These are phyloP conservation scores for Litchi chinensis DNA, from an alignment of 345 rosid genomes.

Conservation along the genomic window DNA sequence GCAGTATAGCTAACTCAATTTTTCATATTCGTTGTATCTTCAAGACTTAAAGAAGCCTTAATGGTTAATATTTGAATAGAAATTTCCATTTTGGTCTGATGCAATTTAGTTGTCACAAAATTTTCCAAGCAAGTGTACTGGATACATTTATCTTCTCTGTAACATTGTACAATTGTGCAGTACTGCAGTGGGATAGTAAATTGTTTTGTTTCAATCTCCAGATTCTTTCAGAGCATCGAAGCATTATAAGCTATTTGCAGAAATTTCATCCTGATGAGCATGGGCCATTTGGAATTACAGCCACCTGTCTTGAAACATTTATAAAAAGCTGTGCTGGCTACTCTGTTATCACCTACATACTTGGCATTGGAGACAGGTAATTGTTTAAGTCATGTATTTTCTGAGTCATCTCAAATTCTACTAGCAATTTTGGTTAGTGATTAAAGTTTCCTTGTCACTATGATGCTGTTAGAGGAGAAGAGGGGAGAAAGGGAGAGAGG, in stretches of 20 bases:
- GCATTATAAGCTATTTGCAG: slow-evolving; percentile 88
- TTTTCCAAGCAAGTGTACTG: too few species aligned
- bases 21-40: neutral
- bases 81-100: neutral
- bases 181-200: neutral
- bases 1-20: neutral
- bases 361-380: slow-evolving; percentile 99
- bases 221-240: slow-evolving; percentile 95
- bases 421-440: neutral
- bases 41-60: neutral
- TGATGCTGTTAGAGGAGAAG: neutral
- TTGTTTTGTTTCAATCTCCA: slow-evolving; percentile 30
- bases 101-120: slow-evolving; percentile 4
- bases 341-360: slow-evolving; percentile 93
- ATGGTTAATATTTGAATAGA: neutral
- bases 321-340: slow-evolving; percentile 99
- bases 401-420: neutral
- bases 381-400: slow-evolving; percentile 5
- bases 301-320: slow-evolving; percentile 92
- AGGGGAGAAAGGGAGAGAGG: neutral
- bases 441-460: neutral
- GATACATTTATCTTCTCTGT: slow-evolving; percentile 3
- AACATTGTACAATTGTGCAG: slow-evolving; percentile 12
- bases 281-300: slow-evolving; percentile 93
- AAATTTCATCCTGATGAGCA: slow-evolving; percentile 97